These are phyloP conservation scores for Flaveria bidentis DNA, from an alignment of 129 eudicot species.

Conservation along the genomic window DNA sequence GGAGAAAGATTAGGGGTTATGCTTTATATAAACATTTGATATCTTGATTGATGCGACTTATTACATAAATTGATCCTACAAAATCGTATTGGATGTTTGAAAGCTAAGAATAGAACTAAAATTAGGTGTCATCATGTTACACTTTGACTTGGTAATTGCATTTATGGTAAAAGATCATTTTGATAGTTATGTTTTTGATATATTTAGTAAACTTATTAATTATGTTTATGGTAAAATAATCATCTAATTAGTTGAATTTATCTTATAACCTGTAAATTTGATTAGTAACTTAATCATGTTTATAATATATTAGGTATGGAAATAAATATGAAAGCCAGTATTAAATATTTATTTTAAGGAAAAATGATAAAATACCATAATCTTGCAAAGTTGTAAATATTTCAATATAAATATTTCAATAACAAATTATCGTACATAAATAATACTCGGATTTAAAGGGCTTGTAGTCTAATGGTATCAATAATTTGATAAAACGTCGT, in stretches of 20 bases:
- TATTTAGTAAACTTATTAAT: background rate
- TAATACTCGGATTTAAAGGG: too few species aligned
- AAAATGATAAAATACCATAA: too few species aligned
- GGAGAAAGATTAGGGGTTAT: background rate
- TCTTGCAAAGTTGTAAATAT: too few species aligned
- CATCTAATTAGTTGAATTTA: background rate
- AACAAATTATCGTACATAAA: too few species aligned
- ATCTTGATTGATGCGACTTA: background rate
- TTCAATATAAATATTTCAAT: too few species aligned
- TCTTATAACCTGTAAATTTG: background rate
- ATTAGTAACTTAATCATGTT: background rate
- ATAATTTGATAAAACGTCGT: too few species aligned
- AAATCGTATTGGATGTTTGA: constrained; percentile 1
- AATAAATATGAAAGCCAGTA: too few species aligned
- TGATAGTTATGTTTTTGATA: background rate
- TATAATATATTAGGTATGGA: background rate
- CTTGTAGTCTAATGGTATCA: too few species aligned
- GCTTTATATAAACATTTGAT: background rate
- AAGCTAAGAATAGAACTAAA: constrained; percentile 24
- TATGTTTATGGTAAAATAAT: background rate
- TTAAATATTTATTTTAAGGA: too few species aligned
- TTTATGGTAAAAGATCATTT: background rate
- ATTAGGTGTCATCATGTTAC: constrained; percentile 4
- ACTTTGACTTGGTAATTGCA: constrained; percentile 15
- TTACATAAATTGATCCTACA: constrained; percentile 4